phyloP scores from a whole-genome alignment of 2,329 filamentous ascomycete genomes.

The Malbranchea cinnamomea region DNA sequence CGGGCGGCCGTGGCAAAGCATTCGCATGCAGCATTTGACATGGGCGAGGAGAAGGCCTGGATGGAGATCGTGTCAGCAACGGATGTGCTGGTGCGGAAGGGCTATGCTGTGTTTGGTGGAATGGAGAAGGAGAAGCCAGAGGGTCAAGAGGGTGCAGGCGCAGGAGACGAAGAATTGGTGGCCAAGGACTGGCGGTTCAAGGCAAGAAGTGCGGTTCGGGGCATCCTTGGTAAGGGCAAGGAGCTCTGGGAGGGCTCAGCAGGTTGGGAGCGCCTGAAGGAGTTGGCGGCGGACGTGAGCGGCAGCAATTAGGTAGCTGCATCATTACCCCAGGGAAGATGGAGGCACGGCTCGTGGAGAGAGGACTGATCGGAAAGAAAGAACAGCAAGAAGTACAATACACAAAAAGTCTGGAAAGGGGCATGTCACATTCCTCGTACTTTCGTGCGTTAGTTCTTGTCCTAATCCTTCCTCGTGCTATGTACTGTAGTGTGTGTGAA shows the following conservation, averaged over 20 bases:
- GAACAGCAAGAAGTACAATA: no score
- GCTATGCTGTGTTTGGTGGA: constrained; percentile 65
- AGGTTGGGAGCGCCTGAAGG: constrained; percentile 25
- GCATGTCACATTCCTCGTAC: no score
- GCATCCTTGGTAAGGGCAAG: constrained; percentile 67
- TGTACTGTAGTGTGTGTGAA: no score
- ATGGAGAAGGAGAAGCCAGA: constrained; percentile 40
- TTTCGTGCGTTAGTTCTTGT: no score
- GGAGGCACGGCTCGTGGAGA: no score
- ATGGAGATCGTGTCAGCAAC: constrained; percentile 61
- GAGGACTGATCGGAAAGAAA: no score
- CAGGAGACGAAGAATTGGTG: constrained; percentile 43
- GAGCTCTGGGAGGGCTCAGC: constrained; percentile 64
- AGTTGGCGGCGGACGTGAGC: constrained; percentile 23
- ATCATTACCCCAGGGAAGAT: no score
- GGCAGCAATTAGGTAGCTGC: constrained; percentile 11
- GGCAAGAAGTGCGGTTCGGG: constrained; percentile 67
- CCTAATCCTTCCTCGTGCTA: no score
- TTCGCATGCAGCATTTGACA: constrained; percentile 30
- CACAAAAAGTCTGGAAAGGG: no score
- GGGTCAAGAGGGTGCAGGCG: constrained; percentile 20
- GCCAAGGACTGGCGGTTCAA: constrained; percentile 79
- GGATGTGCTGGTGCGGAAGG: constrained; percentile 56
- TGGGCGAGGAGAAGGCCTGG: constrained; percentile 52
- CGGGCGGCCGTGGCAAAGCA: constrained; percentile 43